A percentile compares a stretch with the other conserved stretches of the same genome.
phyloP scores from a whole-genome alignment of 495 filamentous ascomycete species.

The Jackrogersella multiformis region DNA sequence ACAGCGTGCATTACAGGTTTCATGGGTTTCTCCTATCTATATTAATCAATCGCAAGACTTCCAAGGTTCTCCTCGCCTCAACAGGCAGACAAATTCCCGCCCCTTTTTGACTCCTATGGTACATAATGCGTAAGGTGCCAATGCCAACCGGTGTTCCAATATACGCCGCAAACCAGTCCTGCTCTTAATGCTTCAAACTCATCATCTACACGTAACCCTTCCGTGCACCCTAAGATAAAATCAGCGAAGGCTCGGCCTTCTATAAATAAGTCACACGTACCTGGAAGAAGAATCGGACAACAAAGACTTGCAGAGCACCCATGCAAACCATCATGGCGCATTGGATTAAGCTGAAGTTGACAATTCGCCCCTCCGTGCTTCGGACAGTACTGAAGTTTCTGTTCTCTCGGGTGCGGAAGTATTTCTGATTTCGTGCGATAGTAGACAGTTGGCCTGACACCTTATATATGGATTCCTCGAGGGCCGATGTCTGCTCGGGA shows the following conservation, averaged over 20 bases:
- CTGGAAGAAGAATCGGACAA: slow-evolving; percentile 99
- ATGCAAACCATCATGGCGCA: slow-evolving; percentile 91
- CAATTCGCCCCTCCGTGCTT: slow-evolving; percentile 93
- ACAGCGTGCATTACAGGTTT: background rate
- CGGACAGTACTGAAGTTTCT: slow-evolving; percentile 97
- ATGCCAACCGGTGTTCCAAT: slow-evolving; percentile 30
- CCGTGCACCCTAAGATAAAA: slow-evolving; percentile 56
- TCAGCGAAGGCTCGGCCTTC: slow-evolving; percentile 17
- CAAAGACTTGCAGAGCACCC: slow-evolving; percentile 96
- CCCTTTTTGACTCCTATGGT: slow-evolving; percentile 41
- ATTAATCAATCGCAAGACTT: slow-evolving; percentile 19
- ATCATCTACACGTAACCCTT: slow-evolving; percentile 66
- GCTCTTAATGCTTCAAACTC: slow-evolving; percentile 18
- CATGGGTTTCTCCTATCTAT: slow-evolving; percentile 7
- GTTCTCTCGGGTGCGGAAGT: slow-evolving; percentile 99
- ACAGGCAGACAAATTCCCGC: slow-evolving; percentile 23
- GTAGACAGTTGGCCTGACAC: slow-evolving; percentile 94
- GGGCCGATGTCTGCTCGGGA: slow-evolving; percentile 87
- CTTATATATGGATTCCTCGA: slow-evolving; percentile 97
- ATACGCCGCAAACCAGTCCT: slow-evolving; percentile 39
- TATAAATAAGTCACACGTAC: slow-evolving; percentile 50
- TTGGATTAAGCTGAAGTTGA: slow-evolving; percentile 97
- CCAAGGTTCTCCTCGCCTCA: too few relatives aligned
- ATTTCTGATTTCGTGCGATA: slow-evolving; percentile 97
- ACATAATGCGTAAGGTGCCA: slow-evolving; percentile 31